These are phyloP conservation scores for Hypoxylon lienhwacheense DNA, from an alignment of 495 filamentous ascomycete genomes.

Conservation along the genomic window DNA sequence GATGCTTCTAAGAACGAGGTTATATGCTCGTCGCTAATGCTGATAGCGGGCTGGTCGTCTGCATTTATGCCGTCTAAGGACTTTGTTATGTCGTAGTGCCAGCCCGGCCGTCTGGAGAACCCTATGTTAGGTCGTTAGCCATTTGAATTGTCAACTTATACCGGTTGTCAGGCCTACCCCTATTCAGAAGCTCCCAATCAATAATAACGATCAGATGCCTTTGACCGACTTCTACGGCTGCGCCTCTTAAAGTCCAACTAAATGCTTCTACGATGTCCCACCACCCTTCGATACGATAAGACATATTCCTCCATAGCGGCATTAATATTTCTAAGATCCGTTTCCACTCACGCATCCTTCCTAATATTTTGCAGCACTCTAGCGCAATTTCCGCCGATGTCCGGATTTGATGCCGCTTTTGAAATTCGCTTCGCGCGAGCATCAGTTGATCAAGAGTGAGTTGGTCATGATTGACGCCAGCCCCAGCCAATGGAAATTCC, in stretches of 20 bases:
- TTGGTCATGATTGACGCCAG: slow-evolving; percentile 63
- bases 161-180: slow-evolving; percentile 52
- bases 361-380: slow-evolving; percentile 68
- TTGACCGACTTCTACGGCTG: slow-evolving; percentile 65
- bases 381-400: slow-evolving; percentile 69
- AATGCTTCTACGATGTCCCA: slow-evolving; percentile 72
- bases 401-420: slow-evolving; percentile 62
- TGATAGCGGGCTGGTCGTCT: slow-evolving; percentile 63
- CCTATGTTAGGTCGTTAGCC: slow-evolving; percentile 43
- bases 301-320: slow-evolving; percentile 71
- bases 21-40: slow-evolving; percentile 66
- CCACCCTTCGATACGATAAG: slow-evolving; percentile 81
- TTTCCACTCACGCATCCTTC: slow-evolving; percentile 62
- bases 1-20: slow-evolving; percentile 70
- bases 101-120: slow-evolving; percentile 62
- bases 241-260: slow-evolving; percentile 71
- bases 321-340: slow-evolving; percentile 67
- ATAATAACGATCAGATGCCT: slow-evolving; percentile 68
- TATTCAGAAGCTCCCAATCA: slow-evolving; percentile 81
- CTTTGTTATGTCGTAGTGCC: slow-evolving; percentile 73
- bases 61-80: slow-evolving; percentile 61
- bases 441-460: slow-evolving; percentile 63
- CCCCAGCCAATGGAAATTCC: slow-evolving; percentile 63
- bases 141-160: slow-evolving; percentile 10
- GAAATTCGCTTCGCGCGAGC: slow-evolving; percentile 66